Percentiles rank a stretch among this genome's conserved stretches.
These are phyloP conservation scores for Capronia coronata DNA, from an alignment of 2,329 filamentous ascomycete genomes.

Conservation along the genomic window DNA sequence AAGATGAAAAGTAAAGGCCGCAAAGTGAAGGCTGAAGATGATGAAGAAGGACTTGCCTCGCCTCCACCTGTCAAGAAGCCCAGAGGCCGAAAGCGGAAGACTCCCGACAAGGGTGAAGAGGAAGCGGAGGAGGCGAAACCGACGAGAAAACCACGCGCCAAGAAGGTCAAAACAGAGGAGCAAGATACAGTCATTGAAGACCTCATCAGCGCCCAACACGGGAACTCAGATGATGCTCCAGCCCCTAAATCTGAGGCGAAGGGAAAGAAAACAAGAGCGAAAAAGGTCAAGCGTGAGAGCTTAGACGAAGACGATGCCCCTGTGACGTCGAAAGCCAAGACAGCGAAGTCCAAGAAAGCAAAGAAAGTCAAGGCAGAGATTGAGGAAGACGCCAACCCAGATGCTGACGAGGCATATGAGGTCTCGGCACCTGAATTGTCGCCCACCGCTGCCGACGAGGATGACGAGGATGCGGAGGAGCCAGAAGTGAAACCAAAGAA, in stretches of 20 bases:
- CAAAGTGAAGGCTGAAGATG: slow-evolving; percentile 11
- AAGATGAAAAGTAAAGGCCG: slow-evolving; percentile 19
- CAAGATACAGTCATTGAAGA: slow-evolving; percentile 29
- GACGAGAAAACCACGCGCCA: slow-evolving; percentile 38
- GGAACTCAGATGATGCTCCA: slow-evolving; percentile 33
- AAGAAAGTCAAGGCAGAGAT: slow-evolving; percentile 12
- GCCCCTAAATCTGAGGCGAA: slow-evolving; percentile 26
- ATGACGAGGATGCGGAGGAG: background rate
- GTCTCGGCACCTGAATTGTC: background rate
- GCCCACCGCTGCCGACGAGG: background rate
- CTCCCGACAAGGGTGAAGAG: slow-evolving; percentile 30
- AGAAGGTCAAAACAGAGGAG: slow-evolving; percentile 42
- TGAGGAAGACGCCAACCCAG: slow-evolving; percentile 3
- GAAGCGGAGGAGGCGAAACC: slow-evolving; percentile 29
- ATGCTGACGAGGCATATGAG: background rate
- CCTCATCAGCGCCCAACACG: slow-evolving; percentile 27
- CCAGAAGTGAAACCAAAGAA: background rate
- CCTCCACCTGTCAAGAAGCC: slow-evolving; percentile 8
- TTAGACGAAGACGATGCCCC: slow-evolving; percentile 43
- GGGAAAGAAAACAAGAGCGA: slow-evolving; percentile 6
- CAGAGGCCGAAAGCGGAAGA: slow-evolving; percentile 12
- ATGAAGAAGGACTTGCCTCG: background rate
- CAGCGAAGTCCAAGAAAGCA: slow-evolving; percentile 26
- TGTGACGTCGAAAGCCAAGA: slow-evolving; percentile 34
- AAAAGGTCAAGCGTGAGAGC: slow-evolving; percentile 35